Evolutionary conservation across 2,329 filamentous ascomycete species (phyloP).

Genomic region (Talaromyces piceae): DNA sequence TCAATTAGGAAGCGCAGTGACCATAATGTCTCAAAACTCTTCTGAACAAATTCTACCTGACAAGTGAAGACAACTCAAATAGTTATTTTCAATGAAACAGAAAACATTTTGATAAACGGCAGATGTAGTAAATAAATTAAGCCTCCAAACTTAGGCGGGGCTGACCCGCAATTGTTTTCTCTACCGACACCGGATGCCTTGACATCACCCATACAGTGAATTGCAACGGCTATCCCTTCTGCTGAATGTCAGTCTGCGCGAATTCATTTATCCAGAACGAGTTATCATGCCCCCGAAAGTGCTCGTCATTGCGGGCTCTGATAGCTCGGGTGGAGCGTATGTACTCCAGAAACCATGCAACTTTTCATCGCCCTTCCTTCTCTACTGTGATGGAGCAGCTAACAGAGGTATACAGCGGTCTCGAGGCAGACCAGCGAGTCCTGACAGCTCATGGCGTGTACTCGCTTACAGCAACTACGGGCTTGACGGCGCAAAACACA

Average conservation of each 20-base stretch:
- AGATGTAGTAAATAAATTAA: too few species aligned
- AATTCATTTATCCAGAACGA: slow-evolving; percentile 9
- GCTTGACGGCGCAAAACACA: slow-evolving; percentile 94
- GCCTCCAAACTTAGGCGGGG: background rate
- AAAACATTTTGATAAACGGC: too few species aligned
- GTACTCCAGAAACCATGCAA: slow-evolving; percentile 25
- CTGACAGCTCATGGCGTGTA: slow-evolving; percentile 88
- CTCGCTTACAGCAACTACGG: slow-evolving; percentile 91
- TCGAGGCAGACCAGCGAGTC: slow-evolving; percentile 94
- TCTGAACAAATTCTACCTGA: too few species aligned
- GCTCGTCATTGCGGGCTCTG: slow-evolving; percentile 78
- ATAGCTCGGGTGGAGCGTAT: slow-evolving; percentile 85
- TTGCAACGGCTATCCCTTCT: background rate
- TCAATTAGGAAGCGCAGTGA: background rate
- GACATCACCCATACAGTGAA: background rate
- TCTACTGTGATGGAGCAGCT: background rate
- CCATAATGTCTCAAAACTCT: too few species aligned
- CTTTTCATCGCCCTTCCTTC: background rate
- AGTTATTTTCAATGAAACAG: too few species aligned
- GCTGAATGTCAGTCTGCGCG: background rate
- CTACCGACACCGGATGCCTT: background rate
- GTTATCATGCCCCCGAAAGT: slow-evolving; percentile 44
- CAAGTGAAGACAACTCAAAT: too few species aligned
- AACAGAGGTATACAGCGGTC: too few species aligned
- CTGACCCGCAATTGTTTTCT: slow-evolving; percentile 2